phyloP scores from a whole-genome alignment of 2,329 filamentous ascomycete genomes.

The Ceratocystis albifundus region DNA sequence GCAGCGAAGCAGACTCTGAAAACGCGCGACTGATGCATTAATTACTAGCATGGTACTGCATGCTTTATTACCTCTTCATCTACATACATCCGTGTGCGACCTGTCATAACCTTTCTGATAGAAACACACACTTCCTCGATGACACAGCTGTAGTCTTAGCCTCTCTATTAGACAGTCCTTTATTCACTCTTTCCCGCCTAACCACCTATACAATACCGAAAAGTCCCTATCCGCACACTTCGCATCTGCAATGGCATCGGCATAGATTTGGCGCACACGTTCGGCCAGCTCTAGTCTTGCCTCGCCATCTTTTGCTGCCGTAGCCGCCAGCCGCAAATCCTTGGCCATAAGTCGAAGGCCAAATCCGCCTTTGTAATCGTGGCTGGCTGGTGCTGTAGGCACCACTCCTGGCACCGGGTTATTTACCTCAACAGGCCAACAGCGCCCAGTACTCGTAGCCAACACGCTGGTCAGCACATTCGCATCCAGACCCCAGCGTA shows the following conservation, averaged over 20 bases:
- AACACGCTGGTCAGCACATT: slow-evolving; percentile 69
- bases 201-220: slow-evolving; percentile 66
- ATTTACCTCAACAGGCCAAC: slow-evolving; percentile 93
- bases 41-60: slow-evolving; percentile 21
- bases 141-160: too few relatives aligned
- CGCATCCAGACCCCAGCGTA: slow-evolving; percentile 48
- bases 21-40: slow-evolving; percentile 36
- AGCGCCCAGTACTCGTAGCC: slow-evolving; percentile 85
- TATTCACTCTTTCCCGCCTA: slow-evolving; percentile 42
- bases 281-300: slow-evolving; percentile 54
- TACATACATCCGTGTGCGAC: slow-evolving; percentile 6
- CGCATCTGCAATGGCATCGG: slow-evolving; percentile 49
- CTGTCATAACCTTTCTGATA: background rate
- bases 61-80: background rate
- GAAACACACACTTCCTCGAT: background rate
- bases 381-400: slow-evolving; percentile 58
- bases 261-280: slow-evolving; percentile 55
- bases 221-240: slow-evolving; percentile 61
- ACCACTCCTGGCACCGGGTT: slow-evolving; percentile 85
- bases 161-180: background rate
- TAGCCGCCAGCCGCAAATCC: slow-evolving; percentile 60
- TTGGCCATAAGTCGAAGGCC: slow-evolving; percentile 70
- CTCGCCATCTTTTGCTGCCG: slow-evolving; percentile 56
- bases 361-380: slow-evolving; percentile 69
- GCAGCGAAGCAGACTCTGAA: slow-evolving; percentile 38